A percentile compares a stretch with the other conserved stretches of the same genome.
phyloP scores from a whole-genome alignment of 2,329 filamentous ascomycete species.

The Paracoccidioides brasiliensis region DNA sequence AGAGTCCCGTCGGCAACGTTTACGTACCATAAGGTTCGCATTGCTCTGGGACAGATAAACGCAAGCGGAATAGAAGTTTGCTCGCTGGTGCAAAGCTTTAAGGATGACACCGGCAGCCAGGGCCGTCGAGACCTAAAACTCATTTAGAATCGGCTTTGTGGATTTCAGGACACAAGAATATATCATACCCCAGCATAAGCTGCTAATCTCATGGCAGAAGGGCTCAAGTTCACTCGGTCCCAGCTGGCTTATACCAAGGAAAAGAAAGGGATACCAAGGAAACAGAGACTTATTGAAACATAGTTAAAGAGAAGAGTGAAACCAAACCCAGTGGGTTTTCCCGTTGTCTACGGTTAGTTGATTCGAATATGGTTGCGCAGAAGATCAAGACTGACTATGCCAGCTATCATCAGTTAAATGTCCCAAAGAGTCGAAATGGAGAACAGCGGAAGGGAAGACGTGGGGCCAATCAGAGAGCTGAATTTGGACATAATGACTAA shows the following conservation, averaged over 20 bases:
- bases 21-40: slow-evolving; percentile 69
- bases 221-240: slow-evolving; percentile 12
- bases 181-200: slow-evolving; percentile 40
- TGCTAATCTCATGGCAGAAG: slow-evolving; percentile 34
- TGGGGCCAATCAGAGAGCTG: not conserved
- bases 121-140: slow-evolving; percentile 57
- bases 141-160: slow-evolving; percentile 8
- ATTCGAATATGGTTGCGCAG: not conserved
- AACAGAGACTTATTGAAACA: slow-evolving; percentile 10
- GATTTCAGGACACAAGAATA: slow-evolving; percentile 2
- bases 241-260: slow-evolving; percentile 16
- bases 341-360: not conserved
- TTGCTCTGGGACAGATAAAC: slow-evolving; percentile 96
- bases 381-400: not conserved
- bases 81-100: slow-evolving; percentile 84
- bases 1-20: not conserved
- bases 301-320: slow-evolving; percentile 7
- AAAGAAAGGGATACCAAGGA: slow-evolving; percentile 7
- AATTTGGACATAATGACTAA: not conserved
- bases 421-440: not conserved
- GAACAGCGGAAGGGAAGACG: not conserved
- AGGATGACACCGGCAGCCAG: slow-evolving; percentile 73
- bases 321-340: not conserved
- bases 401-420: slow-evolving; percentile 3
- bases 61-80: slow-evolving; percentile 97